Conservation (phyloP, 1,284 basidiomycete species). For the Austroboletus niveus region DNA sequence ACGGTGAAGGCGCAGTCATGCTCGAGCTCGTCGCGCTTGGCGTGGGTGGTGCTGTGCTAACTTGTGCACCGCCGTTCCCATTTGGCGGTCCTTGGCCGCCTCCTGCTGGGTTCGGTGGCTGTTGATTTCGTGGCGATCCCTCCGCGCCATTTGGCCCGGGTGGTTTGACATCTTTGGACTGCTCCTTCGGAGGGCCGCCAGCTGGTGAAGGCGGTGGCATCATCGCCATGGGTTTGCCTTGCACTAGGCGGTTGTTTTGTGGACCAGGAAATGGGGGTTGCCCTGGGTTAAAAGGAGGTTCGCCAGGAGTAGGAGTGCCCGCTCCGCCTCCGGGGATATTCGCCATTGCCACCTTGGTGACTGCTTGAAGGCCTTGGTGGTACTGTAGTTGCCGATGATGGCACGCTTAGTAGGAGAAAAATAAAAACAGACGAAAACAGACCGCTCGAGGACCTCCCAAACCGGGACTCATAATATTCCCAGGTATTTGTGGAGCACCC, state of each 20-base stretch:
- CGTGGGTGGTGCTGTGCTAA: conserved; percentile 48
- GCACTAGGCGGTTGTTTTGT: conserved; percentile 34
- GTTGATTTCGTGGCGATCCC: conserved; percentile 47
- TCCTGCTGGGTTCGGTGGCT: conserved; percentile 24
- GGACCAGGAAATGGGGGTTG: conserved; percentile 31
- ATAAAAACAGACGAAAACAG: conserved; percentile 20
- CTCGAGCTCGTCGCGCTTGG: conserved; percentile 38
- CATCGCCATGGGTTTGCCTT: conserved; percentile 41
- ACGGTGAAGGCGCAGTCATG: conserved; percentile 46
- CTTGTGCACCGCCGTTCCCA: conserved; percentile 16
- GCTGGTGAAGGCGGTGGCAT: conserved; percentile 56
- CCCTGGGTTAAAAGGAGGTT: conserved; percentile 37
- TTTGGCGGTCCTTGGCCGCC: conserved; percentile 22
- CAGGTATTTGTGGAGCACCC: conserved; percentile 24
- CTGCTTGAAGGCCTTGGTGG: conserved; percentile 23
- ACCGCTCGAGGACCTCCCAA: conserved; percentile 29
- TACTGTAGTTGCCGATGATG: conserved; percentile 23
- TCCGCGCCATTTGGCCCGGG: conserved; percentile 28
- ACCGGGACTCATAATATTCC: conserved; percentile 25
- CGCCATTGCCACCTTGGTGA: conserved; percentile 28
- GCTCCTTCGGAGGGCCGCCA: conserved; percentile 42
- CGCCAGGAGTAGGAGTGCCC: conserved; percentile 38
- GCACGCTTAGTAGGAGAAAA: conserved; percentile 1
- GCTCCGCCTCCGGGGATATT: conserved; percentile 23
- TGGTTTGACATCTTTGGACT: conserved; percentile 30